Base-by-base conservation (phyloP, 2,329 filamentous ascomycete species). In the Trichoderma sp. region DNA sequence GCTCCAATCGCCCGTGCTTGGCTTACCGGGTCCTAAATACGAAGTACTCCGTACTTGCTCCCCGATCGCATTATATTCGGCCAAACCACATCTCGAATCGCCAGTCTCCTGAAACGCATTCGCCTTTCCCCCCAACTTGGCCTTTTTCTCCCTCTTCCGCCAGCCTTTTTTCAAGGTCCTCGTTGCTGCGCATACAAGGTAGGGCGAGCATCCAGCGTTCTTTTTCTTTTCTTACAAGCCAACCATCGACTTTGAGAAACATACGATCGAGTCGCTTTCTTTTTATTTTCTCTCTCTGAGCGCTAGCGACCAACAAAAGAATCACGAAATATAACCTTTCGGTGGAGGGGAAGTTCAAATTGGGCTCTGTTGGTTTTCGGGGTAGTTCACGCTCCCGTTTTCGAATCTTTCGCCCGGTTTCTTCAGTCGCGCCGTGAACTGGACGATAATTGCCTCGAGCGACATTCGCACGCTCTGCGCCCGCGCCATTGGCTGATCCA, bases 21-120 rank as follows among this genome's bases (percentile, higher is more conserved):
- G 47, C 32, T 59, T 58, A 32, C 57, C 26, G 59, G 34, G 30
- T 17, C 53, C 47, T n/a, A 66, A 68, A 62, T 70, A 66, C 71
- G 39, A 70, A 67, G 66, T 72, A 70, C 71, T 34, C 53, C 61
- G n/a, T 72, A 69, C 67, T 66, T 72, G 59, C n/a, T 34, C 66
- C 61, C 71, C 68, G 61, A 71, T 71, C 71, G 63, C 62, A 71
- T 47, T 62, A 55, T 62, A 71, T 73, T 71, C 68, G 65, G 71
- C 67, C 71, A 63, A 64, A 68, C 68, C 68, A 71, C 63, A 71
- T 71, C 71, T 66, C 62, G 62, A 73, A 73, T 73, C 68, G 43
- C 68, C 71, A 71, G 68, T 71, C 71, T 71, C 71, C 68, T 73
- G 68, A 71, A 73, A 71, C 71, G 61, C 71, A 43, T 32, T 67